These are phyloP conservation scores for Carex scoparia DNA, from an alignment of 176 grass and related monocot genomes.

Conservation along the genomic window DNA sequence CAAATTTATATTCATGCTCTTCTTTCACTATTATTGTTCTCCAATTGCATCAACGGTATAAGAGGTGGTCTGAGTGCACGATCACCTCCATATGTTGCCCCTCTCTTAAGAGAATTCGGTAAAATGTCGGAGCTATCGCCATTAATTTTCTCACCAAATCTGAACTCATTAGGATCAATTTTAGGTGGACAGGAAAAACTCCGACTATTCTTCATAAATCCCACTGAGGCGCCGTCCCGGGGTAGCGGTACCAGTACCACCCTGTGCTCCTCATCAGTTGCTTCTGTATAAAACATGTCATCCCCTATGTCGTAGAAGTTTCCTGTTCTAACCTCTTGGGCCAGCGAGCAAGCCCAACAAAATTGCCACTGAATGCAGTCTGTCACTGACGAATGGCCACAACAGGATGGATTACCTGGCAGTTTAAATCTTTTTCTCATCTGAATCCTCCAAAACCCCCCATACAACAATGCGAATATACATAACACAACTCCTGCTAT, in stretches of 20 bases:
- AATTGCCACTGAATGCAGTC: constrained; percentile 83
- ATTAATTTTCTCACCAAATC: neutral
- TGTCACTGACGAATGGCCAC: constrained; percentile 25
- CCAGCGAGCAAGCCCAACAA: constrained; percentile 80
- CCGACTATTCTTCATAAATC: neutral
- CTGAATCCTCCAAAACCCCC: constrained; percentile 80
- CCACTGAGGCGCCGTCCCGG: constrained; percentile 35
- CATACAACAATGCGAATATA: constrained; percentile 73
- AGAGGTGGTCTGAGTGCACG: constrained; percentile 56
- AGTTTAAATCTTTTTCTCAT: constrained; percentile 92
- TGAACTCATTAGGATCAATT: constrained; percentile 24
- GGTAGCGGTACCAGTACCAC: constrained; percentile 65
- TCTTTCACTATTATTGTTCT: neutral
- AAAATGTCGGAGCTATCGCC: neutral
- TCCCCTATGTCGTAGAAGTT: constrained; percentile 91
- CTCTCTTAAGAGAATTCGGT: neutral
- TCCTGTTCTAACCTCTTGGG: constrained; percentile 85
- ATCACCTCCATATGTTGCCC: neutral
- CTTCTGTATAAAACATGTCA: constrained; percentile 38
- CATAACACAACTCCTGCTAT: constrained; percentile 43
- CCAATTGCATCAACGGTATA: constrained; percentile 42
- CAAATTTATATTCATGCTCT: neutral
- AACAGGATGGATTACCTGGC: constrained; percentile 27
- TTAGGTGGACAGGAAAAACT: constrained; percentile 74
- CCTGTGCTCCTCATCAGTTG: constrained; percentile 36